Percentiles rank a stretch among this genome's conserved stretches.
These are phyloP conservation scores for Cymodocea nodosa DNA, from an alignment of 116 monocot species.

Conservation along the genomic window DNA sequence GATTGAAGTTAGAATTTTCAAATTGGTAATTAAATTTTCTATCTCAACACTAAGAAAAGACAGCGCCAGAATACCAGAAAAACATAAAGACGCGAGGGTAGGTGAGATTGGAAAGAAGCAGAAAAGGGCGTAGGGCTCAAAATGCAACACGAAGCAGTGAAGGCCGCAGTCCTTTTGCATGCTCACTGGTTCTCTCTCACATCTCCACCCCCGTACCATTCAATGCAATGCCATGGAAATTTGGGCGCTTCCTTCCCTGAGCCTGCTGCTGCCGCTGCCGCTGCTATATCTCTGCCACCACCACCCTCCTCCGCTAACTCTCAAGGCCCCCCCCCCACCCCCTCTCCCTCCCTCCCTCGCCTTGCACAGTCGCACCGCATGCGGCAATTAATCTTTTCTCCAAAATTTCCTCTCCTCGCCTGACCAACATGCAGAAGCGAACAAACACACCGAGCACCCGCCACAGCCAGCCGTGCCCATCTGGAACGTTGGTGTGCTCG, in stretches of 20 bases:
- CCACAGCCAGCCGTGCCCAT: no score
- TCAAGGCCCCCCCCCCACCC: no score
- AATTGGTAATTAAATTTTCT: no score
- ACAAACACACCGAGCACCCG: no score
- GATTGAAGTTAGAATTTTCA: no score
- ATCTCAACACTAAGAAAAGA: no score
- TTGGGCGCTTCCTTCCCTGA: no score
- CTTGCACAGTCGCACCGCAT: not conserved
- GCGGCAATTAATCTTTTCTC: not conserved
- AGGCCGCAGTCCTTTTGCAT: conserved; percentile 7
- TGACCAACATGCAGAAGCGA: no score
- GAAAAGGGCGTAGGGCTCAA: not conserved
- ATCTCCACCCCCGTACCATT: not conserved
- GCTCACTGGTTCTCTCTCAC: not conserved
- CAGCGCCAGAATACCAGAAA: no score
- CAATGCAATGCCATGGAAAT: conserved; percentile 5
- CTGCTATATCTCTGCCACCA: not conserved
- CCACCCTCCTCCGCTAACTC: not conserved
- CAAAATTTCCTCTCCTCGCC: not conserved
- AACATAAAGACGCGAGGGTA: no score
- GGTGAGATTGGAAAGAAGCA: not conserved
- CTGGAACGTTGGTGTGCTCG: not conserved
- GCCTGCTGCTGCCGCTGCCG: not conserved
- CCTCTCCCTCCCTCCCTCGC: no score
- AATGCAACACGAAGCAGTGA: not conserved